Conservation (phyloP, 345 rosid genomes). For the Carallia brachiata region DNA sequence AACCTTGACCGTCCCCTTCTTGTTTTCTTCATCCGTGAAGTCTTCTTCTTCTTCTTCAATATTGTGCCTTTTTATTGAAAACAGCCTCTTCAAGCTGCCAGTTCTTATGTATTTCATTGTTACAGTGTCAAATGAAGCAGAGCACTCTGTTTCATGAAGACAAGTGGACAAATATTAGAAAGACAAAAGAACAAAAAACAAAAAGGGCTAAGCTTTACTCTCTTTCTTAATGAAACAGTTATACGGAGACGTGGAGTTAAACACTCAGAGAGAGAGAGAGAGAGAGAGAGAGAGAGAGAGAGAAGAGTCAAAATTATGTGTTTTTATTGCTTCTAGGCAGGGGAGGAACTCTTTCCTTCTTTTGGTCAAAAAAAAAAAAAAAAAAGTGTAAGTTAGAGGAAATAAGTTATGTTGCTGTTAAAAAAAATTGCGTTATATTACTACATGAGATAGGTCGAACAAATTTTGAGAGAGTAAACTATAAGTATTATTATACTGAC, state of each 20-base stretch:
- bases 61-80: constrained; percentile 62
- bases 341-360: background rate
- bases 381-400: too few species aligned
- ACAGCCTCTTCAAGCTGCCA: constrained; percentile 78
- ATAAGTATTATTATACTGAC: too few species aligned
- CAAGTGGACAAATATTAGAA: background rate
- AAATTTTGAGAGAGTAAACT: too few species aligned
- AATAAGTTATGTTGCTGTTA: too few species aligned
- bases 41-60: constrained; percentile 52
- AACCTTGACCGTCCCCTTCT: constrained; percentile 24
- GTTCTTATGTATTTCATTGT: constrained; percentile 76
- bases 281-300: background rate
- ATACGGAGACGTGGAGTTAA: background rate
- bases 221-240: background rate
- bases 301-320: constrained; percentile 1
- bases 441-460: too few species aligned
- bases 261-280: background rate
- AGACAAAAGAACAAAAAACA: background rate
- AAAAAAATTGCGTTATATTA: too few species aligned
- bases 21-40: constrained; percentile 29
- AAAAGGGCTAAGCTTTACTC: background rate
- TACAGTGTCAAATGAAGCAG: constrained; percentile 14
- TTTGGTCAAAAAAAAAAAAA: too few species aligned
- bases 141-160: constrained; percentile 29
- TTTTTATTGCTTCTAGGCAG: background rate